Evolutionary conservation across 768 basidiomycete species (phyloP).

Genomic region (Galerina marginata): DNA sequence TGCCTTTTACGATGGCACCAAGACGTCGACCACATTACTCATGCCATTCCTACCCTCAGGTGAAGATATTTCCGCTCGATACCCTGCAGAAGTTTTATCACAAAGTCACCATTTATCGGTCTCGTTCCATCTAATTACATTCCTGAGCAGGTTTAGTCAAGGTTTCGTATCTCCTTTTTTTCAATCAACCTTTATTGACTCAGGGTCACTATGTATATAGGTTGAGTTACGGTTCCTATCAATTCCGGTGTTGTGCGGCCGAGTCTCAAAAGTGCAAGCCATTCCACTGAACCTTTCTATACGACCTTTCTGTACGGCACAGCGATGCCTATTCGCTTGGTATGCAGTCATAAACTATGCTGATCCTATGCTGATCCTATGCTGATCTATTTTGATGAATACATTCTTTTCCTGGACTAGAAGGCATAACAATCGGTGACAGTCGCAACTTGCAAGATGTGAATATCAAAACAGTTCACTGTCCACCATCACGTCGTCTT

Average conservation of each 20-base stretch:
- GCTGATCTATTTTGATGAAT: too few species aligned
- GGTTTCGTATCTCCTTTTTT: not conserved
- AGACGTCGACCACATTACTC: constrained; percentile 8
- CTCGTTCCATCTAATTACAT: too few species aligned
- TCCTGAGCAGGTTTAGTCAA: not conserved
- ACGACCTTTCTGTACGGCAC: not conserved
- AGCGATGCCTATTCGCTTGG: not conserved
- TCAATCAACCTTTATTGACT: constrained; percentile 2
- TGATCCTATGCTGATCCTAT: too few species aligned
- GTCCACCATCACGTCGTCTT: too few species aligned
- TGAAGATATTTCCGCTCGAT: not conserved
- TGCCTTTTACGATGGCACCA: not conserved
- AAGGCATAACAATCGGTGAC: too few species aligned
- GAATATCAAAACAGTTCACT: too few species aligned
- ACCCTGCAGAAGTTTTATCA: too few species aligned
- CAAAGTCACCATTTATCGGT: too few species aligned
- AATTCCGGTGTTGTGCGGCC: not conserved
- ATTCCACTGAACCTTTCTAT: constrained; percentile 4
- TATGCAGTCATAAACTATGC: not conserved
- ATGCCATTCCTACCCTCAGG: constrained; percentile 5
- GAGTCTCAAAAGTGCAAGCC: not conserved
- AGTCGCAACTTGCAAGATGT: too few species aligned
- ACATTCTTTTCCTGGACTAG: too few species aligned
- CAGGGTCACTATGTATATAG: not conserved
- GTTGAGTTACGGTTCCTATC: not conserved